Evolutionary conservation across 345 rosid species (phyloP).

Genomic region (Rhizophora mangle): DNA sequence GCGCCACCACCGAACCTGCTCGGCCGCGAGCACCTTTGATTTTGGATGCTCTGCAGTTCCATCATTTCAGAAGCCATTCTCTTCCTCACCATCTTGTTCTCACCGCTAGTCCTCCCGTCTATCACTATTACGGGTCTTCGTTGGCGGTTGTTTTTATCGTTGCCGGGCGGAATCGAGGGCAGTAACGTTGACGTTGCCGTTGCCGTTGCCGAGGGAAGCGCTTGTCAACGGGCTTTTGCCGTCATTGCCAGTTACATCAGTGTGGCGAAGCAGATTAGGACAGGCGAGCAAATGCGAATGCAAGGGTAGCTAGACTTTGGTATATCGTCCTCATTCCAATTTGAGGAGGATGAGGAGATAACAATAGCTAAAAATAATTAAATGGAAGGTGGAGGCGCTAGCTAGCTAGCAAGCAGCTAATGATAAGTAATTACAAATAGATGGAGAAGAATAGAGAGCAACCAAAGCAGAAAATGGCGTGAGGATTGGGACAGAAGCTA

Average conservation of each 20-base stretch:
- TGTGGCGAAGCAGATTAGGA: neutral
- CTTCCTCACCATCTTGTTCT: constrained; percentile 59
- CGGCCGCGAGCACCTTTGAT: constrained; percentile 27
- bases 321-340: constrained; percentile 14
- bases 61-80: constrained; percentile 85
- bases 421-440: too few relatives aligned
- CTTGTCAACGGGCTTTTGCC: neutral
- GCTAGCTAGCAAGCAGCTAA: too few relatives aligned
- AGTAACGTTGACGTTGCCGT: neutral
- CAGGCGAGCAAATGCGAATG: neutral
- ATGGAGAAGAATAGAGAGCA: constrained; percentile 13
- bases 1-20: neutral
- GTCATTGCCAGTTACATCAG: neutral
- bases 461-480: constrained; percentile 48
- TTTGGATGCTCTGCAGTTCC: constrained; percentile 21
- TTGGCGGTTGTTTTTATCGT: constrained; percentile 12
- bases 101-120: neutral
- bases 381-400: neutral
- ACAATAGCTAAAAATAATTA: neutral
- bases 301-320: neutral
- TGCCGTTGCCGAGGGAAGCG: constrained; percentile 16
- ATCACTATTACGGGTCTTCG: neutral
- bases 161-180: constrained; percentile 10
- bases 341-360: neutral
- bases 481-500: constrained; percentile 33